Evolutionary conservation across 352 stramenopile species (phyloP).

Genomic region (Aphanomyces stellatus): DNA sequence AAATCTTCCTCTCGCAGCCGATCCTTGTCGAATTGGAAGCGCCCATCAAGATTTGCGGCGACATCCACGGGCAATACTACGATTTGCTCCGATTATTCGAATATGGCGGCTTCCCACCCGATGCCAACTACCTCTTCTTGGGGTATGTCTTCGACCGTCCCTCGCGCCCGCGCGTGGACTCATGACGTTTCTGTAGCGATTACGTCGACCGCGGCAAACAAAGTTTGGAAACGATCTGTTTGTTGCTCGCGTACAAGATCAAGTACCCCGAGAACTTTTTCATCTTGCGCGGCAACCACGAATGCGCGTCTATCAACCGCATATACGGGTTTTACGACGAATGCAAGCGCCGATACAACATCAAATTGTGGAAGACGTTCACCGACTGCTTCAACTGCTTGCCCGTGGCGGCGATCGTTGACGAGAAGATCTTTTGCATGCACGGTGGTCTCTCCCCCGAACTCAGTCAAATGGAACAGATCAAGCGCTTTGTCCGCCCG

Average conservation of each 20-base stretch:
- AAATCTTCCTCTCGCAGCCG: slow-evolving; percentile 92
- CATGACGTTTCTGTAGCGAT: not conserved
- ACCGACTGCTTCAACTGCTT: slow-evolving; percentile 98
- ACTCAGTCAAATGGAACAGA: slow-evolving; percentile 96
- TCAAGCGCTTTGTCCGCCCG: slow-evolving; percentile 76
- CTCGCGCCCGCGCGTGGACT: too few relatives aligned
- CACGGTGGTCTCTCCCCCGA: slow-evolving; percentile 89
- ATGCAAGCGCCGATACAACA: slow-evolving; percentile 90
- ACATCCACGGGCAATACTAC: slow-evolving; percentile 94
- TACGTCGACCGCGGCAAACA: slow-evolving; percentile 87
- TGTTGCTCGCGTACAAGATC: slow-evolving; percentile 98
- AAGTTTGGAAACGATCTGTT: slow-evolving; percentile 95
- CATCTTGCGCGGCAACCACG: slow-evolving; percentile 97
- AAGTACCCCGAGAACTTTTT: slow-evolving; percentile 98
- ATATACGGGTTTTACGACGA: slow-evolving; percentile 99
- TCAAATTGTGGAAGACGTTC: slow-evolving; percentile 93
- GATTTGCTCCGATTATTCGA: slow-evolving; percentile 92
- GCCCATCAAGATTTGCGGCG: slow-evolving; percentile 96
- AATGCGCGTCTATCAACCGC: slow-evolving; percentile 96
- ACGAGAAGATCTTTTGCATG: slow-evolving; percentile 98
- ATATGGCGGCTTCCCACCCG: slow-evolving; percentile 88
- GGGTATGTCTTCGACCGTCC: slow-evolving; percentile 18
- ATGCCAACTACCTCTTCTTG: slow-evolving; percentile 16
- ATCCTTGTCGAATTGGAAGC: slow-evolving; percentile 99
- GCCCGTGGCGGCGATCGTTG: slow-evolving; percentile 91